Conservation (phyloP, 139 green algal species). For the Zygnema circumcarinatum region DNA sequence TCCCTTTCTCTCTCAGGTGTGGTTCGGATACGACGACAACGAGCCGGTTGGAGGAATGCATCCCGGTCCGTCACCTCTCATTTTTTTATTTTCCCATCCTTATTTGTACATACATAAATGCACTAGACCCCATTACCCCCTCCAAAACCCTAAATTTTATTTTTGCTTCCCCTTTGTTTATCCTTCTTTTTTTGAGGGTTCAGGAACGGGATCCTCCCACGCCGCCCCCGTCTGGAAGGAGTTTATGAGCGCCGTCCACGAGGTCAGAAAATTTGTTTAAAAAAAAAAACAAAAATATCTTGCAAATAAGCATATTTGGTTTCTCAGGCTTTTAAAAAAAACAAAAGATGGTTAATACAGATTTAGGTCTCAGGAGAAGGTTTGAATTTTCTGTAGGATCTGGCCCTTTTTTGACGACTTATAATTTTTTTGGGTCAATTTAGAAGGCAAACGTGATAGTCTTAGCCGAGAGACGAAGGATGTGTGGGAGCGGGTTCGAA, state of each 20-base stretch:
- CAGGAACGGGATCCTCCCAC: constrained; percentile 52
- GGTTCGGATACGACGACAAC: constrained; percentile 63
- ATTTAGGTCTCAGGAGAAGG: too few relatives aligned
- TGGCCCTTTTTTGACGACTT: too few relatives aligned
- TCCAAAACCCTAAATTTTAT: neutral
- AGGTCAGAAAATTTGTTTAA: too few relatives aligned
- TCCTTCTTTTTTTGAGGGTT: neutral
- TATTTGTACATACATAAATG: neutral
- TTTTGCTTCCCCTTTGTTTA: neutral
- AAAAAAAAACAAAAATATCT: too few relatives aligned
- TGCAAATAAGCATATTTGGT: too few relatives aligned
- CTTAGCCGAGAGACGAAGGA: neutral
- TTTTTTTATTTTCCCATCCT: neutral
- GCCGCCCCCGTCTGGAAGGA: constrained; percentile 55
- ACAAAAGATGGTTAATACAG: too few relatives aligned
- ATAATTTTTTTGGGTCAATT: too few relatives aligned
- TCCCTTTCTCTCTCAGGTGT: constrained; percentile 37
- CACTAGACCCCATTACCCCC: neutral
- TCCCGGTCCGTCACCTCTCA: constrained; percentile 23
- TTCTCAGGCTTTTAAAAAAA: too few relatives aligned
- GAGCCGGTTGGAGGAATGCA: constrained; percentile 37
- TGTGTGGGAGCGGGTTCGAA: neutral
- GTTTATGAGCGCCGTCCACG: constrained; percentile 55
- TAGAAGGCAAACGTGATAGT: too few relatives aligned
- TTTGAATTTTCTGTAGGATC: too few relatives aligned